phyloP scores from a whole-genome alignment of 1,284 basidiomycete species.

The Apiotrichum brassicae region DNA sequence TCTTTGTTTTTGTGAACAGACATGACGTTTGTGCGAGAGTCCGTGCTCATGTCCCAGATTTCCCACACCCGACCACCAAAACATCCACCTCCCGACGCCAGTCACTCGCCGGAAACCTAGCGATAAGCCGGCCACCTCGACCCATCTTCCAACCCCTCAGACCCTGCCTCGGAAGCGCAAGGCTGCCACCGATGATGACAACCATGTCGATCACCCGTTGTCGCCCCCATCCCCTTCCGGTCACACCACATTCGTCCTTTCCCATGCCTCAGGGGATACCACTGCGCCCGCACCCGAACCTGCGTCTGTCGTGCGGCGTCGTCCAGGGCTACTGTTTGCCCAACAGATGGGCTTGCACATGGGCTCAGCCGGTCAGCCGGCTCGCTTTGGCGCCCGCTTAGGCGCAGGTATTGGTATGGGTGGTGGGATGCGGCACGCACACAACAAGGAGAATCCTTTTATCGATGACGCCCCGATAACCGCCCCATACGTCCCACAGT shows the following conservation, averaged over 20 bases:
- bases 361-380: background rate
- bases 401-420: slow-evolving; percentile 42
- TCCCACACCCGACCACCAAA: slow-evolving; percentile 10
- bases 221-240: slow-evolving; percentile 29
- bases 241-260: slow-evolving; percentile 37
- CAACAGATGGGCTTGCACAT: slow-evolving; percentile 40
- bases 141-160: slow-evolving; percentile 52
- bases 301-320: slow-evolving; percentile 13
- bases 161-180: slow-evolving; percentile 48
- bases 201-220: background rate
- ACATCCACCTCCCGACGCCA: slow-evolving; percentile 34
- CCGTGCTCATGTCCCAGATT: slow-evolving; percentile 2
- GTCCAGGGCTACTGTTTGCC: slow-evolving; percentile 39
- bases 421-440: slow-evolving; percentile 19
- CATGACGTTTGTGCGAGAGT: no score
- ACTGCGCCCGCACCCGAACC: background rate
- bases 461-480: background rate
- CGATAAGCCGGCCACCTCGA: slow-evolving; percentile 4
- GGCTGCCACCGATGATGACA: background rate
- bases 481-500: background rate
- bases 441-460: slow-evolving; percentile 35
- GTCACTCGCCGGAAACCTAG: slow-evolving; percentile 27
- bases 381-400: slow-evolving; percentile 19
- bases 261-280: slow-evolving; percentile 1
- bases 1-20: background rate